phyloP scores from a whole-genome alignment of 495 filamentous ascomycete species.

The Thozetella sp. region DNA sequence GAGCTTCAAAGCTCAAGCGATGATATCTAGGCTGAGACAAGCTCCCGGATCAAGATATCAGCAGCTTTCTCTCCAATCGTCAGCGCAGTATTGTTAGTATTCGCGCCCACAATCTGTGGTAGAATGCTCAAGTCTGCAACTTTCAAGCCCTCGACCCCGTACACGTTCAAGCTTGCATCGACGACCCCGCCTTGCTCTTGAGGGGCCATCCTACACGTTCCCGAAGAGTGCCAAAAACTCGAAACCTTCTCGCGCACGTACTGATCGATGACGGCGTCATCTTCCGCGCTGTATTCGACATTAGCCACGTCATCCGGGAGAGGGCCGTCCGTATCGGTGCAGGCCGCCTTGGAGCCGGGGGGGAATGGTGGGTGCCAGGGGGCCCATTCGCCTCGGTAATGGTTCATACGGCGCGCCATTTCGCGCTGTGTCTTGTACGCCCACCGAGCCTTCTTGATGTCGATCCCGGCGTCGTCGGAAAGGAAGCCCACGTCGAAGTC shows the following conservation, averaged over 20 bases:
- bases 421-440: conserved; percentile 54
- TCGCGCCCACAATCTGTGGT: conserved; percentile 58
- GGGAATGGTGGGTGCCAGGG: conserved; percentile 50
- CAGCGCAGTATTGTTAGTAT: conserved; percentile 59
- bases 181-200: conserved; percentile 15
- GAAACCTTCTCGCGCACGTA: conserved; percentile 9
- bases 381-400: conserved; percentile 51
- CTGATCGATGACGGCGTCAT: conserved; percentile 32
- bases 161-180: conserved; percentile 17
- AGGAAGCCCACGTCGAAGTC: conserved; percentile 43
- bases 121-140: conserved; percentile 36
- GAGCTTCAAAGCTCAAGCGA: too few species aligned
- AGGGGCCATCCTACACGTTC: conserved; percentile 22
- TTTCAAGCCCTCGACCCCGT: conserved; percentile 19
- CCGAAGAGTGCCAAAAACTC: conserved; percentile 26
- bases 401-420: conserved; percentile 48
- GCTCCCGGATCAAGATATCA: conserved; percentile 49
- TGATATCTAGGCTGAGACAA: too few species aligned
- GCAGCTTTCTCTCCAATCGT: conserved; percentile 59
- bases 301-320: conserved; percentile 11
- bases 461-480: conserved; percentile 33
- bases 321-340: not conserved
- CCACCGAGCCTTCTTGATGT: conserved; percentile 42
- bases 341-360: conserved; percentile 37
- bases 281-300: conserved; percentile 35